A percentile compares a stretch with the other conserved stretches of the same genome.
phyloP scores from a whole-genome alignment of 2,329 filamentous ascomycete genomes.

The Fusarium penzigii region DNA sequence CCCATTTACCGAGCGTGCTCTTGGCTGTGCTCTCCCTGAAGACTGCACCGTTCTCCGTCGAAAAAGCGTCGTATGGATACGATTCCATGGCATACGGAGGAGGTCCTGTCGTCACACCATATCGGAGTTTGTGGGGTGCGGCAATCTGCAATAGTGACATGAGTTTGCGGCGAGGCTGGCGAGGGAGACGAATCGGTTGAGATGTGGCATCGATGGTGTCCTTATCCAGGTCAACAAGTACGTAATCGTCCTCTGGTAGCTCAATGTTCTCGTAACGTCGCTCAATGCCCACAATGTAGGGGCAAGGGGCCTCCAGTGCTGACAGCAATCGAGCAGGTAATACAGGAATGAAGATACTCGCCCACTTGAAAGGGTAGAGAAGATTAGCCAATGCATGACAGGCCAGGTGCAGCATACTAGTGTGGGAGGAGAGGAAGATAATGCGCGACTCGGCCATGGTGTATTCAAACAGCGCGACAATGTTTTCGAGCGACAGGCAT shows the following conservation, averaged over 20 bases:
- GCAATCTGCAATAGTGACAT: slow-evolving; percentile 84
- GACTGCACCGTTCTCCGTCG: slow-evolving; percentile 79
- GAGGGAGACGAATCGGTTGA: slow-evolving; percentile 75
- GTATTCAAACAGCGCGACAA: slow-evolving; percentile 91
- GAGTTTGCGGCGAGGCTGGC: slow-evolving; percentile 88
- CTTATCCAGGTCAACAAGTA: slow-evolving; percentile 89
- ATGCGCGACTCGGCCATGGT: slow-evolving; percentile 91
- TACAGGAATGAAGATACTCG: slow-evolving; percentile 90
- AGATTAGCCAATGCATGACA: slow-evolving; percentile 84
- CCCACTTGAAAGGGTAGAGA: slow-evolving; percentile 89
- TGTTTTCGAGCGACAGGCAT: slow-evolving; percentile 85
- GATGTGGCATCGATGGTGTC: slow-evolving; percentile 85
- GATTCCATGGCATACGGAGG: slow-evolving; percentile 92
- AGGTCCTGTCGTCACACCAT: slow-evolving; percentile 82
- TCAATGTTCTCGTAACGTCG: slow-evolving; percentile 83
- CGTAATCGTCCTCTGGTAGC: slow-evolving; percentile 92
- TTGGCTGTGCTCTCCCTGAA: slow-evolving; percentile 72
- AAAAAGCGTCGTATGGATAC: slow-evolving; percentile 87
- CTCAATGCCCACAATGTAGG: slow-evolving; percentile 96
- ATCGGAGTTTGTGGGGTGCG: slow-evolving; percentile 85
- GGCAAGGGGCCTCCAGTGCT: slow-evolving; percentile 90
- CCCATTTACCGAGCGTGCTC: slow-evolving; percentile 80
- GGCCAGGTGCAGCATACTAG: slow-evolving; percentile 92
- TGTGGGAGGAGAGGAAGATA: slow-evolving; percentile 93
- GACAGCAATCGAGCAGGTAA: slow-evolving; percentile 85